Base-by-base conservation (phyloP, 805 yeast genomes). In the Ogataea glucozyma region DNA sequence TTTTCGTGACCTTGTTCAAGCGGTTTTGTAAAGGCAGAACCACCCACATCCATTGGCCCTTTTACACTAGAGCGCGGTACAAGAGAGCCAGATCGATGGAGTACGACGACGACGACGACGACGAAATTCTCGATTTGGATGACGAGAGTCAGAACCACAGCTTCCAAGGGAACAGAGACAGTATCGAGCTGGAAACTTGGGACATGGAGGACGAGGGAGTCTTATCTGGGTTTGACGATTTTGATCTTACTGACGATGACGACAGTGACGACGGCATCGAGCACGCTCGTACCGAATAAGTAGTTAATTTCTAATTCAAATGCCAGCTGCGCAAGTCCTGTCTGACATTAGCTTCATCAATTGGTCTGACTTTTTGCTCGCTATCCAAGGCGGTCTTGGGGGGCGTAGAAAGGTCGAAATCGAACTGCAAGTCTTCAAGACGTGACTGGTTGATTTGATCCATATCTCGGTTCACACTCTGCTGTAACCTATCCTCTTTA, bases 321-420 rank as follows among this genome's bases (percentile, higher is more conserved):
- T 57, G 48, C 79, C 79, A 73, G 52, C 78, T 72, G 31, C 58
- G 60, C 51, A 71, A 51, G 37, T 70, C 71, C 2, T 59, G 58
- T 21, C 73, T 56, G 9, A 61, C 53, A 9, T 56, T 57, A 5
- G 49, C 34, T 38, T 67, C 72, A n/a, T 54, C 55, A 3, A 58
- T 39, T 10, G 67, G 69, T 27, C 45, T 46, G 10, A 31, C 51
- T 17, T 52, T 40, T 14, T 29, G 40, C n/a, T 24, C 22, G 5
- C 32, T 21, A 8, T 14, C 19, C 34, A 20, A 13, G 6, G 12
- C 21, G n/a, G 22, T 19, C 9, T 20, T 20, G 6, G 14, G 18
- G 16, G 19, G 26, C 9, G 14, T 24, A 20, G 36, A 16, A 13
- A 17, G 5, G 4, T 18, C 32, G 19, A 6, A 30, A 9, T 30